These are phyloP conservation scores for Yarrowia bubula DNA, from an alignment of 805 yeast genomes.

Conservation along the genomic window DNA sequence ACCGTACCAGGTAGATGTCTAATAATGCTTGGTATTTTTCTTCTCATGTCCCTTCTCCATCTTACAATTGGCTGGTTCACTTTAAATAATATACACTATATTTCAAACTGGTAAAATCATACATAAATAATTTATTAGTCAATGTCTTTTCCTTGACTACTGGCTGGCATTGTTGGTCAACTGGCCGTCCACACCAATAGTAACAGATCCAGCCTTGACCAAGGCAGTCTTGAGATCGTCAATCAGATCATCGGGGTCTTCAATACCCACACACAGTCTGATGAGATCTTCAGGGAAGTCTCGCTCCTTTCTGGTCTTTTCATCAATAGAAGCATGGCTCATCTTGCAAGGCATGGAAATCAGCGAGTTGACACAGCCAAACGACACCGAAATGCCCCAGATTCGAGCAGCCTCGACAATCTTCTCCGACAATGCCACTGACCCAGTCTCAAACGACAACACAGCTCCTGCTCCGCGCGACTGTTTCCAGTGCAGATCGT, in stretches of 20 bases:
- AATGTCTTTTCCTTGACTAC: not conserved
- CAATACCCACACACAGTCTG: constrained; percentile 89
- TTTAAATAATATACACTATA: not conserved
- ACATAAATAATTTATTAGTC: constrained; percentile 4
- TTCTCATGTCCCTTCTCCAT: not conserved
- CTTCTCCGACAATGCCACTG: constrained; percentile 58
- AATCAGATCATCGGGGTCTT: constrained; percentile 73
- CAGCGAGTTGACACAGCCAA: constrained; percentile 90
- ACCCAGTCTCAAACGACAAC: constrained; percentile 83
- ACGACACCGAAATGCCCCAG: constrained; percentile 87
- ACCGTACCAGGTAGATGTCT: too few relatives aligned
- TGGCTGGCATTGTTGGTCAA: constrained; percentile 6
- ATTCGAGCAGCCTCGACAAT: constrained; percentile 74
- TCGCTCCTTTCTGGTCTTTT: constrained; percentile 80
- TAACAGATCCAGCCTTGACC: constrained; percentile 57
- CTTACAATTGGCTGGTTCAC: too few relatives aligned
- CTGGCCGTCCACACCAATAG: constrained; percentile 23
- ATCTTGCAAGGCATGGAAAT: constrained; percentile 92
- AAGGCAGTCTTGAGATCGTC: constrained; percentile 76
- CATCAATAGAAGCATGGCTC: constrained; percentile 97
- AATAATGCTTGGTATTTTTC: too few relatives aligned
- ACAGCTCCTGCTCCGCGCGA: constrained; percentile 89
- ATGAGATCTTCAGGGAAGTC: constrained; percentile 90
- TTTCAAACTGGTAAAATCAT: not conserved
- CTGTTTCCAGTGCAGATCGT: constrained; percentile 71